Evolutionary conservation across 345 rosid species (phyloP), one percentile per base, ranked within the genome.

Genomic region (Mangifera indica): DNA sequence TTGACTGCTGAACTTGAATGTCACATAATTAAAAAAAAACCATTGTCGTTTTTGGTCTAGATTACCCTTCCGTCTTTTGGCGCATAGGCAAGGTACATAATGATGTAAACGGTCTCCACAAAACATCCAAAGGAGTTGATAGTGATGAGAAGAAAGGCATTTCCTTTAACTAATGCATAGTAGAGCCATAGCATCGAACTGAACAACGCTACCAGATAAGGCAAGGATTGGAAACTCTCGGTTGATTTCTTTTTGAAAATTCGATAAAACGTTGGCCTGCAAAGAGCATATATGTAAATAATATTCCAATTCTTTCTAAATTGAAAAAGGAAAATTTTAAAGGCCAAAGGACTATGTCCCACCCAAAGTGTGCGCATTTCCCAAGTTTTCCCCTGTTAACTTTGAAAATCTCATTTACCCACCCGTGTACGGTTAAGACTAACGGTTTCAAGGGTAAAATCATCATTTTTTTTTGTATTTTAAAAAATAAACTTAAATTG

Each of bases 181-280:
- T 84, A 89, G 15, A 93, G 85, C 99, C 99, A 96, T 1, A 96
- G 82, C 97, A 87, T 89, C 53, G 91, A 89, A 81, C 98, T 91
- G 85, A 91, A 91, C 45, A 96, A 67, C 49, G 99, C 92, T 21
- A 88, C 92, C 69, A 91, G 80, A 55, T 96, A 96, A 1, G 99
- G 99, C 57, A 96, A 20, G 4, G 93, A 88, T 73, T 87, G 87
- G 77, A 91, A 96, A 9, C 88, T 88, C 69, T 93, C 95, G 0
- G 95, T 96, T 7, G 97, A 83, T 81, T 85, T 89, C 46, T 83
- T 89, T 74, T 64, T 84, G 85, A 74, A 85, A 66, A 96, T 89
- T 59, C 94, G 66, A 26, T 78, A 80, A 78, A 96, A 96, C 9
- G 99, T 96, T 37, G 89, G 89, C 81, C 99, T 96, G 86, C 12